Base-by-base conservation (phyloP, 768 basidiomycete species). In the Russula sp. region DNA sequence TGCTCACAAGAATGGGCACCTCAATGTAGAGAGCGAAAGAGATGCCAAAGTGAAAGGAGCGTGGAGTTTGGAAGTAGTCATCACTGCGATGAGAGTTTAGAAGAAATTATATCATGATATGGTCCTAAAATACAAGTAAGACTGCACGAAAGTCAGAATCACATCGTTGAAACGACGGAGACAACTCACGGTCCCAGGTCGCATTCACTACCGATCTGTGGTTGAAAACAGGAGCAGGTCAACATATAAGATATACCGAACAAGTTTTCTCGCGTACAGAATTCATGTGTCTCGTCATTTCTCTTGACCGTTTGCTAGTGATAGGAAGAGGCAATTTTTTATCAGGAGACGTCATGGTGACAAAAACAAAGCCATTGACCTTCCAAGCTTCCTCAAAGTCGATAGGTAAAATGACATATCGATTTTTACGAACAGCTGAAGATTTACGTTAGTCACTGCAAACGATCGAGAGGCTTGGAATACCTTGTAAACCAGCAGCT, bases 361-460 rank as follows among this genome's bases (percentile, higher is more conserved):
- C 83, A 69, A 36, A 53, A 63, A 26, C 73, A 80, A 86, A 88
- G 85, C 68, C 82, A 84, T 91, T 72, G 69, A 96, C 94, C 83
- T 98, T 98, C 95, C 95, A 99, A 73, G 94, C 94, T 76, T 98
- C 96, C 74, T 99, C 97, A 71, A 99, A 98, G 82, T 99, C 97
- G 16, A 89, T 84, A 0, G 97, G 96, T 24, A 98, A 79, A 73
- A 99, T 95, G 52, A 99, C 85, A 78, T 99, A 99, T 72, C 96
- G 89, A 76, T 98, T 98, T 80, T 98, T 98, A 63, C 96, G 88
- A 18, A 98, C 96, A 69, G 95, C 95, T 94, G 69, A 56, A 63
- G n/a, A 46, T 20, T 57, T 36, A 34, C 22, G 5, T 54, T 26
- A 44, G 26, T 32, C 56, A 7, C 30, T 59, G 24, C 53, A 32